Evolutionary conservation across 192 early-diverging fungal genomes (phyloP), one percentile per base, ranked within the genome.

Genomic region (Dissophora globulifera): DNA sequence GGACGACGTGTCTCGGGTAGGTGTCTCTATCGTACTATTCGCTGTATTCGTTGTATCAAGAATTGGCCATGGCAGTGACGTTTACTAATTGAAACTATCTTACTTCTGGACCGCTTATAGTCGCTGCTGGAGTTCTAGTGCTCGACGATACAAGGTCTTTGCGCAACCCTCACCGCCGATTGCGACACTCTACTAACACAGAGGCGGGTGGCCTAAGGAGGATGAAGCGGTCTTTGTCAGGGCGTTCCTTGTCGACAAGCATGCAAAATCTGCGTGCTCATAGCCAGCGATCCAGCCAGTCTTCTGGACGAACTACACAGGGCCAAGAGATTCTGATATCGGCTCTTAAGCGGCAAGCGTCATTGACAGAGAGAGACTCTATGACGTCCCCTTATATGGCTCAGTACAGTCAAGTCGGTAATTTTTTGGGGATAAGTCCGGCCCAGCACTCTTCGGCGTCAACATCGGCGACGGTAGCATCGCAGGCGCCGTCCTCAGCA

Each of bases 101-200:
- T 43, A 20, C 17, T 50, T 52, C n/a, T n/a, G n/a, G n/a, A n/a
- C n/a, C n/a, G n/a, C 10, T 26, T 43, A 46, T 55, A 69, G 72
- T 76, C 1, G 72, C 72, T 4, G 72, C 72, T 26, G 72, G 72
- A 45, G 72, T 76, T 11, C 30, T 76, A 38, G 46, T 76, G 13
- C 40, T 76, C 46, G 72, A 76, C 32, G 72, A 76, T 32, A n/a
- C 63, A 7, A 40, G 27, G 13, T 58, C 52, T 10, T 57, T 59
- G 2, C 62, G 72, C n/a, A 47, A 47, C 1, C 60, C 55, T 9
- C 50, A 75, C 50, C 63, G 72, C 26, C 45, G 72, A 56, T 35
- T 67, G 3, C 72, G 72, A 26, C 72, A 76, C 23, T 76, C 76
- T 15, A 79, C 76, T 47, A 69, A 68, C 11, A 69, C 76, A 45